Evolutionary conservation across 2,329 filamentous ascomycete genomes (phyloP), one percentile per base, ranked within the genome.

Genomic region (Penicillium sp.): DNA sequence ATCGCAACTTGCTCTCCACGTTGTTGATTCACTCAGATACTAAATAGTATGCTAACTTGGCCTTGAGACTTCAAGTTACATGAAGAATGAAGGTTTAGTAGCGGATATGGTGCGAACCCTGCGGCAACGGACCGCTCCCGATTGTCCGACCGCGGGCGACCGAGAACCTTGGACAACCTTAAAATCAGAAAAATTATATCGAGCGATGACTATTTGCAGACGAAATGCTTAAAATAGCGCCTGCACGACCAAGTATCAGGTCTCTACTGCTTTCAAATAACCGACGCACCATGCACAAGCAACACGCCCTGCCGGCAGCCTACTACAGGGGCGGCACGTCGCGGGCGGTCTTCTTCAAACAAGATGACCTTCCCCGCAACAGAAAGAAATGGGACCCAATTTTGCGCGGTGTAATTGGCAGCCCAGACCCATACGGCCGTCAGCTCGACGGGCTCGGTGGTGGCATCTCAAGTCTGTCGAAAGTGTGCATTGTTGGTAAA

Each of bases 401-500:
- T 19, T 85, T 89, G 58, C 78, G 80, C 21, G 76, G 81, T 3
- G 80, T 79, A 8, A 86, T 90, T 72, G 87, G 87, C 31, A 85
- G 84, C 3, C 86, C 86, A 0, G 89, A 91, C 63, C 77, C 81
- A 0, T 63, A 87, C 70, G 87, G 85, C 0, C 82, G 89, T 0
- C 89, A 92, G 72, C 84, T 92, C 1, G 82, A 91, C 68, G 88
- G 89, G 9, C 81, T 91, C 72, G 88, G 88, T 3, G 87, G 85
- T 0, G 88, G 88, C 4, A 79, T 88, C 54, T 89, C 86, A 10
- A 87, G 84, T 44, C 82, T 89, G 3, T 88, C 85, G 55, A 92
- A 92, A 71, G 79, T 91, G 19, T 89, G 88, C 72, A 78, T 92
- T 1, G 79, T 92, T 1, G 82, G 81, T 3, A 75, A 76, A 1